Evolutionary conservation across 805 yeast species (phyloP), one percentile per base, ranked within the genome.

Genomic region (Scheffersomyces amazonensis): DNA sequence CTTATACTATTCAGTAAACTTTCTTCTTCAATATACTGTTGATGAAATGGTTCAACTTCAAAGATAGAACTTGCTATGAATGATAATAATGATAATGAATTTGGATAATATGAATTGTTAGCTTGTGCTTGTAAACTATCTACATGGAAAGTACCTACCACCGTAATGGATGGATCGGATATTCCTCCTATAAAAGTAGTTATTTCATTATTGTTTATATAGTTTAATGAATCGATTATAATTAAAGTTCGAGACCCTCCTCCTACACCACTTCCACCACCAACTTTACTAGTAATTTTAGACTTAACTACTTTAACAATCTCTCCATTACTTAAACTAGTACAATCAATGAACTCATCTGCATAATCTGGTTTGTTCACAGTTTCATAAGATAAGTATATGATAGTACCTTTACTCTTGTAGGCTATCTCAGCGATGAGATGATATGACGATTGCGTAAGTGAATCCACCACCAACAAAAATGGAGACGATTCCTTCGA

Each of bases 31-130:
- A 56, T 43, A 1, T 19, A 43, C 17, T 42, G 43, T 11, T 34
- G 39, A 21, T 29, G 40, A 21, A 20, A 49, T 2, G 91, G 88
- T 16, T 69, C 58, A 0, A 87, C 58, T 24, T 81, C 83, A 31
- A 90, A 69, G 1, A 87, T 75, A 1, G 87, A 70, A 2, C 91
- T 83, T 2, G 97, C 89, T 55, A 89, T 77, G 53, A 78, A 88
- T 25, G 74, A 65, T 20, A 88, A 62, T 17, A 85, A 54, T 5
- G 68, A 68, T n/a, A 69, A 40, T 0, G 76, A 54, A 0, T 71
- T 53, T 0, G 95, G 95, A 42, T 75, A 78, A 37, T 78, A 73
- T 1, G 47, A 27, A 66, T 15, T 66, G 32, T 23, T 74, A 64
- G 78, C 15, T 32, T 24, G 75, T 64, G 78, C 16, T 15, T 47